These are phyloP conservation scores for Venturia aucupariae DNA, from an alignment of 2,329 filamentous ascomycete species.

Conservation along the genomic window DNA sequence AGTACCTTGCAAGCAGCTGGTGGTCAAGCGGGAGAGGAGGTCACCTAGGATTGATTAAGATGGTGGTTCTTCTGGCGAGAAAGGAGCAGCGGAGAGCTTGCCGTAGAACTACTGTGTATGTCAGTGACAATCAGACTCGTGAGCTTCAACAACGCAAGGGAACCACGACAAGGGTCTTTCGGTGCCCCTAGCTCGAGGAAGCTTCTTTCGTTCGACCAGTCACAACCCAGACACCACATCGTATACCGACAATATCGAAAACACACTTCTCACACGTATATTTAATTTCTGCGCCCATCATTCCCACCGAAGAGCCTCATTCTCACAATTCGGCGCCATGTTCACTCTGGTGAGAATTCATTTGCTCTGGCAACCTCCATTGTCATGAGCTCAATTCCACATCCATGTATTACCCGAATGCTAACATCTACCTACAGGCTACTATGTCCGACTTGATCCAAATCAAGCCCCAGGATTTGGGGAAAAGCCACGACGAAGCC, in stretches of 20 bases:
- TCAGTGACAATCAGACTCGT: neutral
- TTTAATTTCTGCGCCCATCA: neutral
- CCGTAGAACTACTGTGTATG: neutral
- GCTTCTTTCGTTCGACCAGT: neutral
- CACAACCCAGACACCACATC: neutral
- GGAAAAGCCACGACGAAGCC: constrained; percentile 69
- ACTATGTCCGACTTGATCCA: constrained; percentile 92
- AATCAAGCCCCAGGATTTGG: constrained; percentile 81
- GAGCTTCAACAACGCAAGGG: neutral
- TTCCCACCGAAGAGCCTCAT: neutral
- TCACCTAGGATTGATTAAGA: neutral
- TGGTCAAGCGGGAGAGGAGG: neutral
- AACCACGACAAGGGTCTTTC: neutral
- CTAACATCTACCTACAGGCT: constrained; percentile 46
- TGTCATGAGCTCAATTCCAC: neutral
- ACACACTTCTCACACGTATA: neutral
- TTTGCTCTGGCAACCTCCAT: neutral
- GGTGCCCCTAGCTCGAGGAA: neutral
- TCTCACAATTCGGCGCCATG: constrained; percentile 4
- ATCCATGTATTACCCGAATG: neutral
- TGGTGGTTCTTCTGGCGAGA: neutral
- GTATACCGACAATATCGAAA: neutral
- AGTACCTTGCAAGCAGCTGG: neutral
- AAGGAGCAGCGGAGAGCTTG: neutral
- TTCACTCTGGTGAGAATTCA: constrained; percentile 14